Evolutionary conservation across 192 early-diverging fungal genomes (phyloP), one percentile per base, ranked within the genome.

Genomic region (Backusella psychrophila): DNA sequence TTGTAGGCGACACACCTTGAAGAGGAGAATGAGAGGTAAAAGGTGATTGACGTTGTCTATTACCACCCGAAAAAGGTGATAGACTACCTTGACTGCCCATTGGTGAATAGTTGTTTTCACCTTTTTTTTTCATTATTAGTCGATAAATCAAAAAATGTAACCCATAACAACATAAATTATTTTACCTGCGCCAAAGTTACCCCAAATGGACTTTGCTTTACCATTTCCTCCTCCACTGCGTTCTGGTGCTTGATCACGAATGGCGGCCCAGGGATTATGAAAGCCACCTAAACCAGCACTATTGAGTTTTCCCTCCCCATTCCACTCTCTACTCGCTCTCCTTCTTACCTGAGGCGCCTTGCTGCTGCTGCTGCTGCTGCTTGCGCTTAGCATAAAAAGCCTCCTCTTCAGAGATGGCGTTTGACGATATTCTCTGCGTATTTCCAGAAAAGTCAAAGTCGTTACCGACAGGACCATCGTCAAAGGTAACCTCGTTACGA

Each of bases 361-460:
- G 56, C 12, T 59, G 56, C 11, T 23, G 56, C 23, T 59, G 56
- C 12, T 59, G 56, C 11, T 23, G 56, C 23, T 59, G 53, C 53
- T 59, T 59, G 14, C 23, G 56, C 12, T 26, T 59, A 29, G 56
- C 56, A 59, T 59, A 59, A 71, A 71, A 71, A 17, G 69, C 69
- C 42, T 71, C 56, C 23, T 59, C 56, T 11, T 59, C 56, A 59
- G 56, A 59, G 56, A 59, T 59, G 7, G 56, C 12, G 26, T 9
- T 23, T 59, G 56, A 29, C 56, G 23, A 29, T 17, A 49, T 19
- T 23, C 23, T 59, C 23, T 59, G 56, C 0, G 56, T 59, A 26
- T 59, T 59, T 11, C 56, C 56, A 4, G 56, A 59, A 59, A 59
- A 59, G 2, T 59, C 56, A 26, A 59, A 59, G 23, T 59, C 23